Evolutionary conservation across 192 early-diverging fungal species (phyloP).

Genomic region (Coemansia pectinata): DNA sequence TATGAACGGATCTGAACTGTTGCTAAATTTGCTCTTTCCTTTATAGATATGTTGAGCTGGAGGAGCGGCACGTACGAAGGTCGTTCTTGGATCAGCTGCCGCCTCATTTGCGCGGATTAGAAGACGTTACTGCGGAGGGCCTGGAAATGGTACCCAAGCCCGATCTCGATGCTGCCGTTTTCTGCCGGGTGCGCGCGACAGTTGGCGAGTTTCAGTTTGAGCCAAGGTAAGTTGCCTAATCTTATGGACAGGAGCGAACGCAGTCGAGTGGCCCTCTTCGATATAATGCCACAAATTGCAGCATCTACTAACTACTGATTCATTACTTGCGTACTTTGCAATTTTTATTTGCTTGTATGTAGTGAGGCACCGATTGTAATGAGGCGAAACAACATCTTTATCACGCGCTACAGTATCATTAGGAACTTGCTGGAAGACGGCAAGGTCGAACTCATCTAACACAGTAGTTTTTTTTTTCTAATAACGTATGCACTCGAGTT

Average conservation of each 20-base stretch:
- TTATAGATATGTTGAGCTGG: slow-evolving; percentile 34
- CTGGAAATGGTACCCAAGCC: slow-evolving; percentile 47
- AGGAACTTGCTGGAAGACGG: slow-evolving; percentile 43
- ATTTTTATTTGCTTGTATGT: slow-evolving; percentile 5
- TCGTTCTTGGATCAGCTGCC: slow-evolving; percentile 54
- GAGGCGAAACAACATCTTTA: slow-evolving; percentile 51
- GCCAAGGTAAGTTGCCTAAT: slow-evolving; percentile 18
- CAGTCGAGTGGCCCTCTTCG: background rate
- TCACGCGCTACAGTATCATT: slow-evolving; percentile 52
- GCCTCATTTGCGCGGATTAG: slow-evolving; percentile 39
- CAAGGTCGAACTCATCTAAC: slow-evolving; percentile 49
- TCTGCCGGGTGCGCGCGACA: slow-evolving; percentile 40
- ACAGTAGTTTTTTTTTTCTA: background rate
- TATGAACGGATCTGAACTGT: background rate
- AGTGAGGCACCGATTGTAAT: slow-evolving; percentile 53
- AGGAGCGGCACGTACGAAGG: slow-evolving; percentile 29
- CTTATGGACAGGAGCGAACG: no score
- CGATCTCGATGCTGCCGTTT: slow-evolving; percentile 47
- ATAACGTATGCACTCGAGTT: background rate
- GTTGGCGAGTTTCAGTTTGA: slow-evolving; percentile 56
- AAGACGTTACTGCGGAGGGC: slow-evolving; percentile 33
- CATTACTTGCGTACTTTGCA: background rate
- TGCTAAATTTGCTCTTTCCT: background rate
- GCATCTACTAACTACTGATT: background rate
- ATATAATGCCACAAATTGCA: background rate